Conservation (phyloP, 306 rosid genomes). For the Rubus parviflorus region DNA sequence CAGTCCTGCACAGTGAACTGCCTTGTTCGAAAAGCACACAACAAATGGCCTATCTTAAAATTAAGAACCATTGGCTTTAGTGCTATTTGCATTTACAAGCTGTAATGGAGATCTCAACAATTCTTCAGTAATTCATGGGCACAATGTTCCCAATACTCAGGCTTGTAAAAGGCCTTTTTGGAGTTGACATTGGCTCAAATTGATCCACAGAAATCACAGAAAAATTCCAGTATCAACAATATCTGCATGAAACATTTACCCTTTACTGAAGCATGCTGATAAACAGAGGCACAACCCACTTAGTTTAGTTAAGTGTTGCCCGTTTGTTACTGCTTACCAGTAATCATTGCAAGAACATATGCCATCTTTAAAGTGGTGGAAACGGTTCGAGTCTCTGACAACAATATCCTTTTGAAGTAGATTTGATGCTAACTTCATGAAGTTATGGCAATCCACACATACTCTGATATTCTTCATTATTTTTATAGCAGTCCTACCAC, state of each 20-base stretch:
- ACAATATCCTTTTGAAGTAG: slow-evolving; percentile 61
- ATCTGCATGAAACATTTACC: not conserved
- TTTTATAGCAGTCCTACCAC: slow-evolving; percentile 42
- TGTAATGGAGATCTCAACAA: too few species aligned
- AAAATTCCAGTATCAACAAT: not conserved
- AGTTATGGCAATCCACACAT: slow-evolving; percentile 88
- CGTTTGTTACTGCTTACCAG: slow-evolving; percentile 47
- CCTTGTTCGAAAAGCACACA: too few species aligned
- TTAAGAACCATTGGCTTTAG: too few species aligned
- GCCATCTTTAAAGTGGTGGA: slow-evolving; percentile 71
- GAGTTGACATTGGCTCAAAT: not conserved
- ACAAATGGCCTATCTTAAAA: too few species aligned
- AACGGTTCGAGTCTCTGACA: slow-evolving; percentile 88
- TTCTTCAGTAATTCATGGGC: too few species aligned
- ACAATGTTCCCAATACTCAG: too few species aligned
- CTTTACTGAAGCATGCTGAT: not conserved
- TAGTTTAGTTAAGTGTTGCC: too few species aligned
- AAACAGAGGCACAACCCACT: too few species aligned
- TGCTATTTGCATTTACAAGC: too few species aligned
- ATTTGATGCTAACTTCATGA: slow-evolving; percentile 78
- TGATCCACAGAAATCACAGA: not conserved
- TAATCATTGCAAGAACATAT: slow-evolving; percentile 78
- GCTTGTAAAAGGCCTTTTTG: too few species aligned
- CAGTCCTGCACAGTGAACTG: too few species aligned
- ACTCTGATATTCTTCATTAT: slow-evolving; percentile 90